Evolutionary conservation across 2,329 filamentous ascomycete species (phyloP), one percentile per base, ranked within the genome.

Genomic region (Ceratocystis cacaofunesta): DNA sequence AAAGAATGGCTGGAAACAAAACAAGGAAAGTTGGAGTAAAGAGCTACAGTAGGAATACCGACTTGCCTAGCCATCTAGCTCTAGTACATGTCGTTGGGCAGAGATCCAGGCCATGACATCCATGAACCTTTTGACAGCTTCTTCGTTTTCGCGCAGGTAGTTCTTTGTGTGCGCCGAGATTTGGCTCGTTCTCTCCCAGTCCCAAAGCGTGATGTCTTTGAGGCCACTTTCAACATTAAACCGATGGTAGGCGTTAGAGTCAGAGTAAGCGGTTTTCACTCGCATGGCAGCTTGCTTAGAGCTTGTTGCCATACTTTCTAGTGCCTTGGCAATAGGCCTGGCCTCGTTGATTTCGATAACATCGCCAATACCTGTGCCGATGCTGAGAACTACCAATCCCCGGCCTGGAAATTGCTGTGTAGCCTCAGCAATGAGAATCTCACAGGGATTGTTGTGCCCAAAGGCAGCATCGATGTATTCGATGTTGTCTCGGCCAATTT

Each of bases 361-460:
- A 5, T 69, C 32, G 6, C 70, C 69, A 7, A 71, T 66, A 1
- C 71, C 71, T 0, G 72, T 73, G 4, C 72, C 70, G 32, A 73
- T 70, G 46, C 71, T 72, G 1, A 72, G 68, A 28, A 72, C 41
- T 8, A 63, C 69, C 25, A 65, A 17, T 22, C 25, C 68, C 30
- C 46, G 65, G 36, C 10, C 36, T 41, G 36, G 36, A 8, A 71
- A 71, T 50, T 71, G 73, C 52, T 69, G 66, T 46, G 65, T 32
- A 6, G 73, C 73, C 63, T 73, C 72, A 2, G 69, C 62, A 6
- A 74, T 70, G 17, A 74, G 68, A 1, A 71, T 67, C 30, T 72
- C 69, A 60, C 70, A 70, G 19, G 73, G 73, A 52, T 75, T 75
- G 63, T 74, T 74, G 46, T 71, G 68, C 1, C 71, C 71, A 25